These are phyloP conservation scores for Komagataella populi DNA, from an alignment of 805 yeast genomes.

Conservation along the genomic window DNA sequence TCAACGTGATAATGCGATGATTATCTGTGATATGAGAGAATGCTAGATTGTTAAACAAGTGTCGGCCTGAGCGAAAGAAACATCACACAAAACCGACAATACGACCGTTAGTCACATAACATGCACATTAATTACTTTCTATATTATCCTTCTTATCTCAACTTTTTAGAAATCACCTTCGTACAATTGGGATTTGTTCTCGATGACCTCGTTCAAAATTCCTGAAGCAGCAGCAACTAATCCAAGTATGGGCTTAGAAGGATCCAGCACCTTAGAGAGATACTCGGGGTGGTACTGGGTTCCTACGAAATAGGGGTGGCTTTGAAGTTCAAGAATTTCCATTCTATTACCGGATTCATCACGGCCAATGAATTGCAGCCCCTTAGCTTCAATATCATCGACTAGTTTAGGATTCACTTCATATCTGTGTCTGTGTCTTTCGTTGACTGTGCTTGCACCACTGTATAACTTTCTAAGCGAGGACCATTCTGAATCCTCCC, in stretches of 20 bases:
- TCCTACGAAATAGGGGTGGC: conserved; percentile 86
- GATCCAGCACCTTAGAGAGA: conserved; percentile 89
- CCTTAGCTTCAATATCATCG: conserved; percentile 55
- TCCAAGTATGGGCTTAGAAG: conserved; percentile 93
- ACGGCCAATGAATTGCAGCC: conserved; percentile 83
- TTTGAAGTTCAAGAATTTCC: conserved; percentile 81
- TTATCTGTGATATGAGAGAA: too few species aligned
- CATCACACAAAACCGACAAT: not conserved
- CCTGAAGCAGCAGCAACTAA: conserved; percentile 91
- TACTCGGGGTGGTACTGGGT: conserved; percentile 99
- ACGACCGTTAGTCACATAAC: not conserved
- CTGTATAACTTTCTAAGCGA: conserved; percentile 72
- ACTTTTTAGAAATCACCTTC: not conserved
- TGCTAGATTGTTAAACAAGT: not conserved
- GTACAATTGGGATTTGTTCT: conserved; percentile 12
- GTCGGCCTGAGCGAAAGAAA: not conserved
- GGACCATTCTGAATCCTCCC: conserved; percentile 49
- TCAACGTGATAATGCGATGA: not conserved
- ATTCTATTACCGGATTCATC: conserved; percentile 86
- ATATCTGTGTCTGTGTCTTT: conserved; percentile 98
- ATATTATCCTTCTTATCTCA: not conserved
- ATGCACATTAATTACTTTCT: not conserved
- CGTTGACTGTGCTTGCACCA: conserved; percentile 50
- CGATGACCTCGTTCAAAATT: conserved; percentile 52
- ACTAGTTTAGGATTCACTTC: conserved; percentile 88